These are phyloP conservation scores for Ascocoryne sarcoides DNA, from an alignment of 2,329 filamentous ascomycete genomes.

Conservation along the genomic window DNA sequence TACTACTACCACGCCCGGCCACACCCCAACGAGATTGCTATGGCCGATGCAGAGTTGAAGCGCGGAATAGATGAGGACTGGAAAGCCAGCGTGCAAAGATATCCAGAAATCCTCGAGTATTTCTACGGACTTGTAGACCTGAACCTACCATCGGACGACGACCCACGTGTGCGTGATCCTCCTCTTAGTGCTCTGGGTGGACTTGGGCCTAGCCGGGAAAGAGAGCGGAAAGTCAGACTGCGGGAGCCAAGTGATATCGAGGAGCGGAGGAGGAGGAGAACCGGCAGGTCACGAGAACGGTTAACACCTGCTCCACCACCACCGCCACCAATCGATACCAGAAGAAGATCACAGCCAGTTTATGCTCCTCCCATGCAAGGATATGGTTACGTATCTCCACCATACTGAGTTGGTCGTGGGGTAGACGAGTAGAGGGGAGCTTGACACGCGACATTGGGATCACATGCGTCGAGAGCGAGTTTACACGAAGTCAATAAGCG, in stretches of 20 bases:
- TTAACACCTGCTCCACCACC: conserved; percentile 10
- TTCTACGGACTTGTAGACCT: conserved; percentile 65
- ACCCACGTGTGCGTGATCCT: conserved; percentile 49
- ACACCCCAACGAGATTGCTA: conserved; percentile 52
- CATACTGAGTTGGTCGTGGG: background rate
- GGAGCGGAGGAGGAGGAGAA: conserved; percentile 13
- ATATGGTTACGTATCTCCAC: conserved; percentile 10
- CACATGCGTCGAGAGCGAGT: background rate
- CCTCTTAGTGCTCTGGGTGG: conserved; percentile 39
- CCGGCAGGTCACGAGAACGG: conserved; percentile 10
- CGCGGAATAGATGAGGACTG: conserved; percentile 72
- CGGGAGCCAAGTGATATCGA: conserved; percentile 15
- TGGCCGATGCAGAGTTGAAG: conserved; percentile 58
- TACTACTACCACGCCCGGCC: conserved; percentile 50
- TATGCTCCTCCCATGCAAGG: conserved; percentile 10
- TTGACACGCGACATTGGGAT: background rate
- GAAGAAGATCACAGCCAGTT: background rate
- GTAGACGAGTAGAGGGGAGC: background rate
- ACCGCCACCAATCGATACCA: conserved; percentile 1
- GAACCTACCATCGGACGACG: conserved; percentile 53
- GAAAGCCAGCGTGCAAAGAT: conserved; percentile 64
- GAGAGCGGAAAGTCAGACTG: conserved; percentile 23
- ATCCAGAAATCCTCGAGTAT: conserved; percentile 75
- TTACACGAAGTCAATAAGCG: background rate
- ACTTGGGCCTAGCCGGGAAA: conserved; percentile 5